Base-by-base conservation (phyloP, 306 rosid species). In the Trichosanthes cucumerina region DNA sequence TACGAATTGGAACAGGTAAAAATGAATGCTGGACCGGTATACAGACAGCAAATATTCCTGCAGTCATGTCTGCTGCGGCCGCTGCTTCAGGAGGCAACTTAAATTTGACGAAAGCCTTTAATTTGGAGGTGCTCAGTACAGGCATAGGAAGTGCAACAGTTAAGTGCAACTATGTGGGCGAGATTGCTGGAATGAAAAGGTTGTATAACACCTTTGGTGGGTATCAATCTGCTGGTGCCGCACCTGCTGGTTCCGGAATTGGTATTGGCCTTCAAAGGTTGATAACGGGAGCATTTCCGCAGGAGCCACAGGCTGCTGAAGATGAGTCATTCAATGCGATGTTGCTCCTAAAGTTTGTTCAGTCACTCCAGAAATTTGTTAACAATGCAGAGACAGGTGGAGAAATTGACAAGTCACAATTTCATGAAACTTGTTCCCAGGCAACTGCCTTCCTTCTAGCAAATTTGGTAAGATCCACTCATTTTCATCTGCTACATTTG, bases 171-270 rank as follows among this genome's bases (percentile, higher is more conserved):
- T 93, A 92, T 54, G 97, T 94, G 64, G 98, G 98, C 71, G 98
- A 95, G 86, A 95, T 95, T 83, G 96, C 95, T 52, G 98, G 98
- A 41, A 95, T 95, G 98, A 92, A 92, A 88, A 95, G 97, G 83
- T 81, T 92, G 88, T 95, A 91, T 81, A 89, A 87, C 90, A 95
- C 95, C 84, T 90, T 94, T 81, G 98, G 98, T 79, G 98, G 97
- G 66, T 95, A 92, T 85, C 93, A 95, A 70, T 73, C 93, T 15
- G 78, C 75, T 15, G 80, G 75, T 78, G 77, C 89, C 56, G 38
- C 92, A 50, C 88, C 89, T 56, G 52, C 91, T 64, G 87, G 98
- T 82, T 82, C 86, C 77, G 98, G 98, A 79, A 39, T 93, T 36
- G 93, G 93, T 80, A 87, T 46, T 76, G 98, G 98, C 76, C 89